Evolutionary conservation across 83 land plant genomes (phyloP).

Genomic region (Larix sibirica): DNA sequence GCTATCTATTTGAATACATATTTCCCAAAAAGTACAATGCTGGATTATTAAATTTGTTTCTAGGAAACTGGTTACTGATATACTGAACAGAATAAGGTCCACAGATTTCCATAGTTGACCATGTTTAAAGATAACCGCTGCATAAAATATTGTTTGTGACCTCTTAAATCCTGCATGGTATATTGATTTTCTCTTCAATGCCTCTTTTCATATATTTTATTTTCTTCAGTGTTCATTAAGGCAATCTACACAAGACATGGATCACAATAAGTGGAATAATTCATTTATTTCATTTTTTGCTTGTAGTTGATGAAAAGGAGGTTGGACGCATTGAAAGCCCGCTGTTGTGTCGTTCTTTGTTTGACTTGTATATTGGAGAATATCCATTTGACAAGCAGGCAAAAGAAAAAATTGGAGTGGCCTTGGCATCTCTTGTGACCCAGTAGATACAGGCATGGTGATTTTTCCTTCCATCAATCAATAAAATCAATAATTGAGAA

Average conservation of each 20-base stretch:
- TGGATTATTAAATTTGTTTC: neutral
- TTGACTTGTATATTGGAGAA: conserved; percentile 94
- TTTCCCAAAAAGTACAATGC: neutral
- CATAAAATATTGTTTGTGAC: neutral
- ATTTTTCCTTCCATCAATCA: neutral
- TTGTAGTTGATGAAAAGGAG: conserved; percentile 82
- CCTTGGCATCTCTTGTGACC: conserved; percentile 50
- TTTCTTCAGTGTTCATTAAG: neutral
- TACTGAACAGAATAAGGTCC: too few relatives aligned
- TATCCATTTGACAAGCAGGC: conserved; percentile 85
- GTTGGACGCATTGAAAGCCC: conserved; percentile 88
- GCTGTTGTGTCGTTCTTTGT: conserved; percentile 78
- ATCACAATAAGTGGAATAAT: neutral
- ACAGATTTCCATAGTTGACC: neutral
- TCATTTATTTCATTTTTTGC: conserved; percentile 3
- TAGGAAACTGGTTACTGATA: neutral
- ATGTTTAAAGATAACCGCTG: neutral
- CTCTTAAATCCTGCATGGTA: too few relatives aligned
- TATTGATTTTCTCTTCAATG: neutral
- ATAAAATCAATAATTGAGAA: neutral
- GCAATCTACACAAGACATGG: neutral
- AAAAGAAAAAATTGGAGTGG: conserved; percentile 61
- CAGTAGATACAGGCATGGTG: neutral
- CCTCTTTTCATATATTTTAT: neutral
- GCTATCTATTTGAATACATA: neutral